Base-by-base conservation (phyloP, 306 rosid genomes). In the Herpetospermum pedunculosum region DNA sequence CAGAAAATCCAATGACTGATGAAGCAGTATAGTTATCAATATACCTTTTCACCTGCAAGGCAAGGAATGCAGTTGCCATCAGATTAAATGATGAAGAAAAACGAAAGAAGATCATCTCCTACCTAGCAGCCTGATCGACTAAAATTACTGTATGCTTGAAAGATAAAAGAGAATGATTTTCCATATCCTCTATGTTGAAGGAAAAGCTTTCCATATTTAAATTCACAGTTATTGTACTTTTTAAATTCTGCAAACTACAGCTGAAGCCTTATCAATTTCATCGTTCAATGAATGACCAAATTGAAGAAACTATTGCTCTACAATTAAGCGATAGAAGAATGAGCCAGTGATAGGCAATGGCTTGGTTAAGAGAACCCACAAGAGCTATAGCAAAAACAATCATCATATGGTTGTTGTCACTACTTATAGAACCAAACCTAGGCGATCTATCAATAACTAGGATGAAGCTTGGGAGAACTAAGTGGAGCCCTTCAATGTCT, bases 1-100 rank as follows among this genome's bases (percentile, higher is more conserved):
- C 44, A 68, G 96, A 94, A 87, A 94, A 94, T 79, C 98, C 98
- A 79, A 94, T 87, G 58, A 90, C 85, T 59, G 97, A 88, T 74
- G 95, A 86, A 75, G 92, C 77, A 67, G 97, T 91, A 85, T 94
- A 94, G 79, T 88, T 89, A 69, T 91, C 96, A 30, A 94, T 72
- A 60, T 94, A 94, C 79, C 92, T 91, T 87, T 94, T 94, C 77
- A 91, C 97, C 98, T 94, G 68, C 35, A 77, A 76, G 77, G 52
- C 63, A 65, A 75, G 47, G 80, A 58, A 55, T 32, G 34, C 23
- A 53, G 21, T 30, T 49, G 28, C 6, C 40, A 46, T 70, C 37
- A 34, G 58, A 71, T 23, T 16, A 15, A 71, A 11, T 28, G 15
- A 12, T 11, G 9, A 50, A 76, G 35, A 40, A 77, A 41, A 25